Percentiles rank a stretch among this genome's conserved stretches.
These are phyloP conservation scores for Xerocomus minutiporus DNA, from an alignment of 1,284 basidiomycete genomes.

Conservation along the genomic window DNA sequence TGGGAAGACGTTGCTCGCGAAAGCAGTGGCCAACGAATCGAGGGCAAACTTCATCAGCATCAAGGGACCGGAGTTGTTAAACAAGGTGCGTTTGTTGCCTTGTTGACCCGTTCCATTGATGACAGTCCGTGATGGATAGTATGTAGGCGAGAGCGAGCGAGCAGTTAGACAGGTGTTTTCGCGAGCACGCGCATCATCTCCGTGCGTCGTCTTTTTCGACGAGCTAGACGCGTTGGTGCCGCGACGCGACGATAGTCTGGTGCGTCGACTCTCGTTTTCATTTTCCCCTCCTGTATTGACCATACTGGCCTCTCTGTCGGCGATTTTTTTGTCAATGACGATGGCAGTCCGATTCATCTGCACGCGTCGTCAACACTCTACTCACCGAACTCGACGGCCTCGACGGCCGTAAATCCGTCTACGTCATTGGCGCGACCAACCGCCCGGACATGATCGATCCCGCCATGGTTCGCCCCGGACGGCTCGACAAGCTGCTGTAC, in stretches of 20 bases:
- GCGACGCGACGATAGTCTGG: slow-evolving; percentile 85
- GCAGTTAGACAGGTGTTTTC: slow-evolving; percentile 94
- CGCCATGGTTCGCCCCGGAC: slow-evolving; percentile 95
- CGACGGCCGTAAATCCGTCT: slow-evolving; percentile 85
- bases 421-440: slow-evolving; percentile 96
- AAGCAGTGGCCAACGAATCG: slow-evolving; percentile 94
- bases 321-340: not conserved
- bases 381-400: slow-evolving; percentile 95
- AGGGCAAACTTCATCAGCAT: slow-evolving; percentile 96
- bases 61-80: slow-evolving; percentile 93
- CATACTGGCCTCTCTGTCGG: not conserved
- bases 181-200: slow-evolving; percentile 80
- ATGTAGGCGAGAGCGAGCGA: slow-evolving; percentile 95
- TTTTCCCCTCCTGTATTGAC: not conserved
- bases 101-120: not conserved
- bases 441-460: slow-evolving; percentile 99
- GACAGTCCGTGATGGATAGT: slow-evolving; percentile 46
- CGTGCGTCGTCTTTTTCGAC: slow-evolving; percentile 93
- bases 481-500: slow-evolving; percentile 94
- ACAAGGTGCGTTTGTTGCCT: slow-evolving; percentile 64
- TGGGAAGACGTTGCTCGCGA: slow-evolving; percentile 93
- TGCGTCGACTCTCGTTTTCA: slow-evolving; percentile 34
- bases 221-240: slow-evolving; percentile 97
- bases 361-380: slow-evolving; percentile 96
- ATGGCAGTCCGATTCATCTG: slow-evolving; percentile 87